A percentile compares a stretch with the other conserved stretches of the same genome.
phyloP scores from a whole-genome alignment of 768 basidiomycete species.

The Hygrocybe coccinea region DNA sequence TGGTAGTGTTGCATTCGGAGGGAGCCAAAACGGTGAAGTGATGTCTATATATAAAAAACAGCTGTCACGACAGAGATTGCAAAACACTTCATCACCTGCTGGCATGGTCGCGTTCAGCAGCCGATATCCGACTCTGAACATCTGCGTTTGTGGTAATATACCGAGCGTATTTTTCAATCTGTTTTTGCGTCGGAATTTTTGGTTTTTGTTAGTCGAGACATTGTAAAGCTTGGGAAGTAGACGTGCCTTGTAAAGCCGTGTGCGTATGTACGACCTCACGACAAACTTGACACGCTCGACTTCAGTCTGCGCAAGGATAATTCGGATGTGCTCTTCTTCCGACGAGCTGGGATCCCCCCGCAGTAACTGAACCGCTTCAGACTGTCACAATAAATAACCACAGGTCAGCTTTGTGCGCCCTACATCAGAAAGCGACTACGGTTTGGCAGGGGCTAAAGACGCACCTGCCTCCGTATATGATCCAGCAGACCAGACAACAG shows the following conservation, averaged over 20 bases:
- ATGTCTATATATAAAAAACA: not conserved
- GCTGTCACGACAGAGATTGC: slow-evolving; percentile 9
- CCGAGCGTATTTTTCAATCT: slow-evolving; percentile 89
- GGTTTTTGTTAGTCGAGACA: not conserved
- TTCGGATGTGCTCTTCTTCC: slow-evolving; percentile 89
- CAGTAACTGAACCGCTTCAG: slow-evolving; percentile 69
- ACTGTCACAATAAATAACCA: slow-evolving; percentile 39
- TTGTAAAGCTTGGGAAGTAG: not conserved
- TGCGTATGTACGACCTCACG: slow-evolving; percentile 83
- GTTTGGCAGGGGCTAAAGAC: too few species aligned
- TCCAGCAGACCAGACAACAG: slow-evolving; percentile 64
- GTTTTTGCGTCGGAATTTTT: slow-evolving; percentile 1
- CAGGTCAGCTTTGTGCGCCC: slow-evolving; percentile 9
- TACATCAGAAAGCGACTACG: not conserved
- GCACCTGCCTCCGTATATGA: slow-evolving; percentile 78
- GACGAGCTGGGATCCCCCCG: slow-evolving; percentile 78
- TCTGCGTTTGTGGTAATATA: slow-evolving; percentile 68
- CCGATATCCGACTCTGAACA: slow-evolving; percentile 73
- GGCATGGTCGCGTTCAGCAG: slow-evolving; percentile 78
- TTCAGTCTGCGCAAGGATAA: slow-evolving; percentile 91
- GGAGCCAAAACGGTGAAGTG: not conserved
- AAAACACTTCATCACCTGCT: too few species aligned
- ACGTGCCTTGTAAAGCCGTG: slow-evolving; percentile 76
- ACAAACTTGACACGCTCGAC: slow-evolving; percentile 92
- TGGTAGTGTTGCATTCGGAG: slow-evolving; percentile 22